These are phyloP conservation scores for Geotrichum europaeum DNA, from an alignment of 1,139 yeast genomes.

Conservation along the genomic window DNA sequence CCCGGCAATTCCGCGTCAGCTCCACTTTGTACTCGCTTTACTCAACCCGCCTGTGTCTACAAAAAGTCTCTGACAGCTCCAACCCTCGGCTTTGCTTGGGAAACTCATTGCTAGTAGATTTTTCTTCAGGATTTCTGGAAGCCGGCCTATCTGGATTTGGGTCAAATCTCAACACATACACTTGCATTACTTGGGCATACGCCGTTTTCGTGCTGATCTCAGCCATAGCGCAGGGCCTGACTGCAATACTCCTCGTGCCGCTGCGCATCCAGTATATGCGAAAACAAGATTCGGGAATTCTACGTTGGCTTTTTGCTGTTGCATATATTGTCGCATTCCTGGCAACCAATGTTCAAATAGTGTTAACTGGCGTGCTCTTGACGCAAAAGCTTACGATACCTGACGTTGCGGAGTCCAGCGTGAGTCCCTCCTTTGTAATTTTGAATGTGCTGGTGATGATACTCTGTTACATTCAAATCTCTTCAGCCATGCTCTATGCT, in stretches of 20 bases:
- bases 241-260: background rate
- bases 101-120: background rate
- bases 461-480: background rate
- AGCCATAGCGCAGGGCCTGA: background rate
- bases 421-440: background rate
- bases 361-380: background rate
- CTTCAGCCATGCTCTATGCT: background rate
- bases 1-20: background rate
- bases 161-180: background rate
- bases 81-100: background rate
- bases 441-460: background rate
- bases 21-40: background rate
- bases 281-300: background rate
- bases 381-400: background rate
- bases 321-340: background rate
- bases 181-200: background rate
- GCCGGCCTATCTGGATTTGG: background rate
- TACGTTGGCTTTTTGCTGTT: background rate
- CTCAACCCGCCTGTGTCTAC: background rate
- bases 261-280: background rate
- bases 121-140: background rate
- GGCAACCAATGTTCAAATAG: background rate
- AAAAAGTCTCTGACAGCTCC: background rate
- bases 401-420: background rate
- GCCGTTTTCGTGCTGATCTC: background rate